Percentiles rank a stretch among this genome's conserved stretches.
These are phyloP conservation scores for Gymnopilus dilepis DNA, from an alignment of 768 basidiomycete species.

Conservation along the genomic window DNA sequence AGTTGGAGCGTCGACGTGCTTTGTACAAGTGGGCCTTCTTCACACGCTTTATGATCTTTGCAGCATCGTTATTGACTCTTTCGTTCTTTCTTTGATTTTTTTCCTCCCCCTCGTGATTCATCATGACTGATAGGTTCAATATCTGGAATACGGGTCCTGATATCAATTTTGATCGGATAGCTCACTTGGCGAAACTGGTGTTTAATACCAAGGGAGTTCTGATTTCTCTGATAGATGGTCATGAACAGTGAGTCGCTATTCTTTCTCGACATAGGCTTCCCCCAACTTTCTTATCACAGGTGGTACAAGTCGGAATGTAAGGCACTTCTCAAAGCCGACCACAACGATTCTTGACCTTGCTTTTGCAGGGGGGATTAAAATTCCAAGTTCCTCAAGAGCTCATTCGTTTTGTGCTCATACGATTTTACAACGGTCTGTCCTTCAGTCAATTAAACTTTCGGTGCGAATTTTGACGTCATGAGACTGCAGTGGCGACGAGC, in stretches of 20 bases:
- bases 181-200: slow-evolving; percentile 90
- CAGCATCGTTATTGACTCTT: neutral
- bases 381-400: slow-evolving; percentile 50
- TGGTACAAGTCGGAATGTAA: slow-evolving; percentile 92
- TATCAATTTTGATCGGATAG: slow-evolving; percentile 92
- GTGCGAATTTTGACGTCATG: slow-evolving; percentile 9
- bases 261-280: neutral
- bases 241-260: slow-evolving; percentile 68
- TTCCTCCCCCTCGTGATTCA: too few relatives aligned
- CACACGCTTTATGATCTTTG: neutral
- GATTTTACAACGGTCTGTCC: slow-evolving; percentile 74
- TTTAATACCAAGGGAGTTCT: slow-evolving; percentile 88
- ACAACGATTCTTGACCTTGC: slow-evolving; percentile 7
- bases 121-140: slow-evolving; percentile 82
- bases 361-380: slow-evolving; percentile 49
- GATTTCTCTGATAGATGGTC: slow-evolving; percentile 83
- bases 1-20: slow-evolving; percentile 80
- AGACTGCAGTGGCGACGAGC: slow-evolving; percentile 73
- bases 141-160: slow-evolving; percentile 88
- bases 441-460: neutral
- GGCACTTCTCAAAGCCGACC: slow-evolving; percentile 21
- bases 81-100: neutral
- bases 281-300: slow-evolving; percentile 40
- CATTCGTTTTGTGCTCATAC: slow-evolving; percentile 85
- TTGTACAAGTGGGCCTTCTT: slow-evolving; percentile 70